Base-by-base conservation (phyloP, 345 rosid species). In the Rhodamnia argentea region DNA sequence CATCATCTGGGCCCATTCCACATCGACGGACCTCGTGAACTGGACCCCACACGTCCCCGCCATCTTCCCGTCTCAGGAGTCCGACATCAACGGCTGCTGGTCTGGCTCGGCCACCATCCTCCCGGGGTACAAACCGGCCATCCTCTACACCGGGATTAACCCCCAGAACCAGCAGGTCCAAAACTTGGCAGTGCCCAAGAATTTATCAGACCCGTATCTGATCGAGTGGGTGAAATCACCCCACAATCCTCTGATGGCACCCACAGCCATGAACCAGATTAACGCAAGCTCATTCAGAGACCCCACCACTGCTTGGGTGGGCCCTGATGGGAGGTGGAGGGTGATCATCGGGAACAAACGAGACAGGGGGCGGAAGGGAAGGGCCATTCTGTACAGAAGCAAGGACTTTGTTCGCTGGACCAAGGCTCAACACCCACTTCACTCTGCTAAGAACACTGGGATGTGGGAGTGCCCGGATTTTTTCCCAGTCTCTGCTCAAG, bases 391-490 rank as follows among this genome's bases (percentile, higher is more conserved):
- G 56, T 93, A 92, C 55, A 85, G 82, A 82, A 93, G 95, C 81
- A 83, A 42, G 82, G 94, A 91, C 76, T 93, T 93, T 53, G 86
- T 75, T 50, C 37, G 53, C 4, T 93, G 95, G 95, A 62, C 83
- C 13, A 86, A 86, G 70, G 88, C 89, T 29, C 11, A 85, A 3
- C 84, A 87, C 13, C 94, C 93, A 0, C 75, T 92, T 5, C 90
- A 92, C 52, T 90, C 92, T 2, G 88, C 59, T 7, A 32, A 57
- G 1, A 52, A 86, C 4, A 89, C 94, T 0, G 94, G 92, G 3
- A 93, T 91, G 94, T 93, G 91, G 93, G 94, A 92, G 84, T 93
- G 95, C 86, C 93, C 93, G 0, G 94, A 94, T 88, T 94, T 94
- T 64, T 94, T 74, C 53, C 94, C 94, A 0, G 94, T 93, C 29